phyloP scores from a whole-genome alignment of 1,284 basidiomycete species.

The Sutorius eximius region DNA sequence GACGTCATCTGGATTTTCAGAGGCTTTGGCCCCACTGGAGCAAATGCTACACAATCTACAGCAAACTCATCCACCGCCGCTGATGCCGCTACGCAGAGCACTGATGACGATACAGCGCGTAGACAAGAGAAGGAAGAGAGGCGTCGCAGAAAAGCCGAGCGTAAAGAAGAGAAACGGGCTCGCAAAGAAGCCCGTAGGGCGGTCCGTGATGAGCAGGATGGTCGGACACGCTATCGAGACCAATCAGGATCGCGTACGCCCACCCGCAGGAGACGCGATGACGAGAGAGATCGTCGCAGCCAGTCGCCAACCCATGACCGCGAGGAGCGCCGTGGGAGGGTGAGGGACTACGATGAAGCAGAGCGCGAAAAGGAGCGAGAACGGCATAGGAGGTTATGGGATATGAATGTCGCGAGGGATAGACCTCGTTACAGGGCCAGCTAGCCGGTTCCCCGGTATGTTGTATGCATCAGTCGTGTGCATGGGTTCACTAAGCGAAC shows the following conservation, averaged over 20 bases:
- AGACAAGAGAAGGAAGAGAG: conserved; percentile 57
- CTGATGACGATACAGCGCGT: conserved; percentile 34
- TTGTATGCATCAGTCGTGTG: conserved; percentile 3
- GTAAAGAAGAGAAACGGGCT: conserved; percentile 56
- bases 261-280: conserved; percentile 16
- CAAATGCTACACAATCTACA: conserved; percentile 34
- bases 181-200: conserved; percentile 48
- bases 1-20: conserved; percentile 35
- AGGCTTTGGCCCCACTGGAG: conserved; percentile 58
- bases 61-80: conserved; percentile 15
- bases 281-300: conserved; percentile 25
- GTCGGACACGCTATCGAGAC: conserved; percentile 29
- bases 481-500: conserved; percentile 7
- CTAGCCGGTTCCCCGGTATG: conserved; percentile 18
- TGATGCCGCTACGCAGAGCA: conserved; percentile 29
- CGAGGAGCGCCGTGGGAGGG: conserved; percentile 22
- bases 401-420: conserved; percentile 43
- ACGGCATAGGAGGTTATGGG: conserved; percentile 53
- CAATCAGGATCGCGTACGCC: conserved; percentile 50
- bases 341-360: conserved; percentile 40
- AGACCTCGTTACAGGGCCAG: conserved; percentile 20
- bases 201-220: conserved; percentile 34
- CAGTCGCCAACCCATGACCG: conserved; percentile 30
- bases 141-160: conserved; percentile 55
- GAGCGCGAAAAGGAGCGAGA: conserved; percentile 52